A percentile compares a stretch with the other conserved stretches of the same genome.
Conservation (phyloP, 2,329 filamentous ascomycete genomes). For the Talaromyces atroroseus region DNA sequence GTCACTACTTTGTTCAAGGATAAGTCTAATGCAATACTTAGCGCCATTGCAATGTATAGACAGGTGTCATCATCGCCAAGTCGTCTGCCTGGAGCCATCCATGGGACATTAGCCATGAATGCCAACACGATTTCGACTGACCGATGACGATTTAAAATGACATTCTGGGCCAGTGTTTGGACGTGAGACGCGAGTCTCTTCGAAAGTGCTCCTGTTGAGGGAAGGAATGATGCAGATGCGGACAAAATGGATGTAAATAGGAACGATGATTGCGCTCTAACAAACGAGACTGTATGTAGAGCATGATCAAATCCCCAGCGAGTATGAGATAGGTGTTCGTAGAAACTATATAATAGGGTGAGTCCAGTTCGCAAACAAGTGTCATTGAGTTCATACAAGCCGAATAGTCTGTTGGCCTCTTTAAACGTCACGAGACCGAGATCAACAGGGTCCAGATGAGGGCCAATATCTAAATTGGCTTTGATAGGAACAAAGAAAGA, state of each 20-base stretch:
- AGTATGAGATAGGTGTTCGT: constrained; percentile 65
- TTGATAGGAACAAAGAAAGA: constrained; percentile 63
- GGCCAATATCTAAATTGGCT: constrained; percentile 58
- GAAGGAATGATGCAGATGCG: constrained; percentile 62
- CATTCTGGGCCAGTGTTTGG: constrained; percentile 56
- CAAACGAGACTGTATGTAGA: constrained; percentile 61
- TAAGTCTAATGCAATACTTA: constrained; percentile 64
- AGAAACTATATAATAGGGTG: constrained; percentile 49
- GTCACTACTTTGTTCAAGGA: constrained; percentile 65
- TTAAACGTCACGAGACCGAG: constrained; percentile 61
- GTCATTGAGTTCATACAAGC: constrained; percentile 48
- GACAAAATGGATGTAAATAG: constrained; percentile 67
- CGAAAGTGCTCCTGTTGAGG: constrained; percentile 58
- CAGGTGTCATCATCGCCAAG: constrained; percentile 63
- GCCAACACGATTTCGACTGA: constrained; percentile 70
- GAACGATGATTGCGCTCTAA: constrained; percentile 63
- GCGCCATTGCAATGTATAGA: constrained; percentile 63
- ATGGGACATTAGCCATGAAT: constrained; percentile 70
- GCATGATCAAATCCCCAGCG: constrained; percentile 67
- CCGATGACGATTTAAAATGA: constrained; percentile 57
- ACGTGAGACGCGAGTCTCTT: constrained; percentile 61
- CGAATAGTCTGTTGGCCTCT: constrained; percentile 60
- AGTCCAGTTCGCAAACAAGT: neutral
- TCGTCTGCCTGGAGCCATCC: constrained; percentile 54
- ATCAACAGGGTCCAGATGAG: constrained; percentile 64